These are phyloP conservation scores for Epichloe glyceriae DNA, from an alignment of 2,329 filamentous ascomycete species.

Conservation along the genomic window DNA sequence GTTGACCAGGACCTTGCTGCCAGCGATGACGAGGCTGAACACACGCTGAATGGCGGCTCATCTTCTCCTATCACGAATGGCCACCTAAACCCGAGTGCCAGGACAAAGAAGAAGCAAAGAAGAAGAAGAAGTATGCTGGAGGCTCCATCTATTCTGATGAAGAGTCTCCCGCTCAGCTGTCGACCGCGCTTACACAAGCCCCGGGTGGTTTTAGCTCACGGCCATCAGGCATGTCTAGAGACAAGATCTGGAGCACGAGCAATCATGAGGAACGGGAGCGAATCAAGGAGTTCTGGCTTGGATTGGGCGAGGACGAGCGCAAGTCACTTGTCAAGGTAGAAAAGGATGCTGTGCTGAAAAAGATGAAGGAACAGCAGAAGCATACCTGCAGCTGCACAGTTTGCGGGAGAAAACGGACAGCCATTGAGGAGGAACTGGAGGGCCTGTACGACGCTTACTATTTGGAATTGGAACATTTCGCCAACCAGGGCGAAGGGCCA, in stretches of 20 bases:
- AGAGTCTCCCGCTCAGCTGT: background rate
- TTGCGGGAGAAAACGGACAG: conserved; percentile 87
- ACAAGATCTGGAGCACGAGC: conserved; percentile 96
- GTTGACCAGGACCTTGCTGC: conserved; percentile 37
- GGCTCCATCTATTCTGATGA: conserved; percentile 12
- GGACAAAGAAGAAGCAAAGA: conserved; percentile 54
- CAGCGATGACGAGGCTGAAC: conserved; percentile 40
- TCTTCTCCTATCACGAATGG: conserved; percentile 19
- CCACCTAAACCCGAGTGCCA: conserved; percentile 18
- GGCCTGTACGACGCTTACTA: conserved; percentile 98
- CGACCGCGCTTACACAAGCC: conserved; percentile 6
- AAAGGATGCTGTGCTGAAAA: conserved; percentile 92
- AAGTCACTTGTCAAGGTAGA: conserved; percentile 95
- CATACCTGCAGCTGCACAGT: conserved; percentile 98
- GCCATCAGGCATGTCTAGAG: conserved; percentile 44
- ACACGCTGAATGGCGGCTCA: conserved; percentile 19
- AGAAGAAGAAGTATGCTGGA: conserved; percentile 45
- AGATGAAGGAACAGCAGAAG: conserved; percentile 99
- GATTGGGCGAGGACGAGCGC: conserved; percentile 83
- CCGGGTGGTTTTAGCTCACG: conserved; percentile 18
- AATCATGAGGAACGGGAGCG: conserved; percentile 89
- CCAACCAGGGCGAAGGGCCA: conserved; percentile 63
- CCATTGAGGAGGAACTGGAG: conserved; percentile 95
- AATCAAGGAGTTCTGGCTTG: conserved; percentile 97
- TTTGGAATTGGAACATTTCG: conserved; percentile 93